Evolutionary conservation across 352 stramenopile species (phyloP).

Genomic region (Phytophthora sojae): DNA sequence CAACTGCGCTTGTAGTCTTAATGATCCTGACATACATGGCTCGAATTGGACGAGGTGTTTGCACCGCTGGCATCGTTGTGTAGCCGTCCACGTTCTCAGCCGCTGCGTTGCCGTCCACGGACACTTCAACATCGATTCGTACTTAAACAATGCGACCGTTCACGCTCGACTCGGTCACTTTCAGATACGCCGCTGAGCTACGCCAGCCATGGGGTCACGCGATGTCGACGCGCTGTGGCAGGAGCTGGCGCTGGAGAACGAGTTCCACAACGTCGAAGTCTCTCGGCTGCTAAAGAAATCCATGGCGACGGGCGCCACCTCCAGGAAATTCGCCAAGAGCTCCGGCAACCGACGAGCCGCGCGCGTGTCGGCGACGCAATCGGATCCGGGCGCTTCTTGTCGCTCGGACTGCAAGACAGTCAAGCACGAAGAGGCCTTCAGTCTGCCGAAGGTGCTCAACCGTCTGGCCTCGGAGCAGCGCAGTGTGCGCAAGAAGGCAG

Average conservation of each 20-base stretch:
- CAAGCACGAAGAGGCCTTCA: slow-evolving; percentile 39
- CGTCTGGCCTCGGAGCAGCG: slow-evolving; percentile 57
- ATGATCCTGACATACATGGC: too few species aligned
- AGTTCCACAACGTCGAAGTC: slow-evolving; percentile 32
- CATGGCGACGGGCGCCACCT: slow-evolving; percentile 18
- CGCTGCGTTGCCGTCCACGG: too few species aligned
- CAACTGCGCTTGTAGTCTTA: too few species aligned
- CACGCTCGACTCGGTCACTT: slow-evolving; percentile 12
- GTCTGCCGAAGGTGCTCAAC: slow-evolving; percentile 64
- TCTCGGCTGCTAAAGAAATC: slow-evolving; percentile 53
- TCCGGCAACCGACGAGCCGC: slow-evolving; percentile 1
- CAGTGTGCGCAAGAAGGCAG: slow-evolving; percentile 70
- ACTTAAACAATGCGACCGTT: slow-evolving; percentile 24
- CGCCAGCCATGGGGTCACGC: slow-evolving; percentile 24
- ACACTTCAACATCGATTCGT: slow-evolving; percentile 18
- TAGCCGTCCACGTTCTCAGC: too few species aligned
- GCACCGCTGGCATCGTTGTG: too few species aligned
- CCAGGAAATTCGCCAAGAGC: slow-evolving; percentile 13
- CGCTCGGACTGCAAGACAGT: neutral
- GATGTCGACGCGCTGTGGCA: slow-evolving; percentile 57
- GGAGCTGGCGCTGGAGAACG: slow-evolving; percentile 51
- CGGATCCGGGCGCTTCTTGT: neutral
- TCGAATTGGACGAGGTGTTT: too few species aligned
- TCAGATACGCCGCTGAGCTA: slow-evolving; percentile 5
- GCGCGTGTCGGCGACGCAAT: slow-evolving; percentile 1